phyloP scores from a whole-genome alignment of 2,329 filamentous ascomycete species.

The Chaetomium sp. region DNA sequence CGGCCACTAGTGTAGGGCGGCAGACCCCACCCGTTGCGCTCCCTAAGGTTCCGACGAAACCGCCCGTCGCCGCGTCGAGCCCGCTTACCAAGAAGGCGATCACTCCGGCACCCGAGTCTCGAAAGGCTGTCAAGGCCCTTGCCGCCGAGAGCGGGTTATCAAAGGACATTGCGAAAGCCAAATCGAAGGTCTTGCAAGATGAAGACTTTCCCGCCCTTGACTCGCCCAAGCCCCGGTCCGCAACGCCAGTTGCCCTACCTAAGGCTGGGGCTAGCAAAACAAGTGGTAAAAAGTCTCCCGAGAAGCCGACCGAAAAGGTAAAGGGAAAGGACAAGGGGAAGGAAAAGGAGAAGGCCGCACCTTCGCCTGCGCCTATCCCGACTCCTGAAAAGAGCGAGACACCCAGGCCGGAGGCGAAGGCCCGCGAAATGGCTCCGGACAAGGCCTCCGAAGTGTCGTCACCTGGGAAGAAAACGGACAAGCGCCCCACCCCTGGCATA shows the following conservation, averaged over 20 bases:
- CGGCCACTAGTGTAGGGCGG: slow-evolving; percentile 24
- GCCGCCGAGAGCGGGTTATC: slow-evolving; percentile 51
- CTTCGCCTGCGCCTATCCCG: slow-evolving; percentile 28
- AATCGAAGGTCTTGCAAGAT: slow-evolving; percentile 53
- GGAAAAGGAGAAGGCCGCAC: slow-evolving; percentile 18
- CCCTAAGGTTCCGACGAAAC: slow-evolving; percentile 40
- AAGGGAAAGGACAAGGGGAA: slow-evolving; percentile 27
- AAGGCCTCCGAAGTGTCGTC: slow-evolving; percentile 26
- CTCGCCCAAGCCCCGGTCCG: slow-evolving; percentile 45
- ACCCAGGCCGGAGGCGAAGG: slow-evolving; percentile 30
- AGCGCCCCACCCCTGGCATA: slow-evolving; percentile 46
- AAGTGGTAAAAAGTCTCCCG: slow-evolving; percentile 38
- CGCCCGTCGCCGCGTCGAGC: slow-evolving; percentile 34
- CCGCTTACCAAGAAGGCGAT: slow-evolving; percentile 34
- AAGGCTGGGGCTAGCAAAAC: slow-evolving; percentile 43
- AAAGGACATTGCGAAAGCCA: slow-evolving; percentile 49
- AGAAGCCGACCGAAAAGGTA: slow-evolving; percentile 33
- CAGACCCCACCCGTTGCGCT: slow-evolving; percentile 35
- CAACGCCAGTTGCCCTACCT: slow-evolving; percentile 41
- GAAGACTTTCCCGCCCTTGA: slow-evolving; percentile 66
- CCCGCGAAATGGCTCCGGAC: slow-evolving; percentile 33
- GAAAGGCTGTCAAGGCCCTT: slow-evolving; percentile 45
- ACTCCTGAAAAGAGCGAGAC: slow-evolving; percentile 35
- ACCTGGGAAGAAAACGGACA: slow-evolving; percentile 35
- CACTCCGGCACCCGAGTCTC: slow-evolving; percentile 34